Base-by-base conservation (phyloP, 768 basidiomycete species). In the Neoboletus subvelutipes region DNA sequence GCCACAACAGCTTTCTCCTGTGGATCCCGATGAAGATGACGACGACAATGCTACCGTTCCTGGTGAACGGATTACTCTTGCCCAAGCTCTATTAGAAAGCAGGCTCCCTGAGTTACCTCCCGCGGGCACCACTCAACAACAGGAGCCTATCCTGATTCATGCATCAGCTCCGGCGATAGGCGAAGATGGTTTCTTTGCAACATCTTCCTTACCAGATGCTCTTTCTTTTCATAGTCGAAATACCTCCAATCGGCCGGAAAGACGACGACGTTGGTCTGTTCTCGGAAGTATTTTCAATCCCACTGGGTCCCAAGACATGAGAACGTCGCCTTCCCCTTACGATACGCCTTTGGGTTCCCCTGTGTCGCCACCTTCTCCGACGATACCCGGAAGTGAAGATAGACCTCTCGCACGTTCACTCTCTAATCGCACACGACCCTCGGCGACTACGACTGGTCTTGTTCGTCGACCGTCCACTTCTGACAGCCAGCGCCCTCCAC, bases 21-120 rank as follows among this genome's bases (percentile, higher is more conserved):
- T 71, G 29, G 81, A 77, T 52, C 79, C 69, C 11, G 84, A 88
- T 20, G 85, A 84, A 11, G 87, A 83, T 10, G 85, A 84, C 24
- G 81, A 78, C 22, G 78, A 77, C 9, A 79, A 62, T 4, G 64
- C 65, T 18, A 62, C 68, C 13, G 70, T 72, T 52, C 73, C 75
- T 40, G 69, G 84, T 53, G 87, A 89, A 34, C 78, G 79, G 28
- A 86, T 94, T 37, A 86, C 84, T 28, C 79, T 94, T 41, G 85
- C 80, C 0, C 84, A 93, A 61, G 86, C 86, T 11, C 74, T 94
- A 20, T 66, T 88, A 52, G 91, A 94, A 75, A 92, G 90, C 62
- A 85, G 91, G 37, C 71, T 90, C 33, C 90, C 91, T 8, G 80
- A 86, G 36, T 67, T 89, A 15, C 88, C 91, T 17, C 90, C 90